Evolutionary conservation across 306 rosid genomes (phyloP), one percentile per base, ranked within the genome.

Genomic region (Cicer chorassanicum): DNA sequence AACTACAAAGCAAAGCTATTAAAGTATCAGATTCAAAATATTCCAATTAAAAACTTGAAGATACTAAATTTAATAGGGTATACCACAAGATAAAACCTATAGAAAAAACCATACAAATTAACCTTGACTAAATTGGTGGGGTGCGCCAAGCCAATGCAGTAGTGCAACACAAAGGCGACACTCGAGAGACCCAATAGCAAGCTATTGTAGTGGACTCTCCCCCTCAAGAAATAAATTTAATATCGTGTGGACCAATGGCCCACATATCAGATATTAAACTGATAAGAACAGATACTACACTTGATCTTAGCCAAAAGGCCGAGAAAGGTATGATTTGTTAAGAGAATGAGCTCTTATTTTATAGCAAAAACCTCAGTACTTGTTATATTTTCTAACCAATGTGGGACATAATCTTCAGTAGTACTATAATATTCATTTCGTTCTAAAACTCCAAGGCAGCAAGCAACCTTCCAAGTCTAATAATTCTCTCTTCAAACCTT

Each of bases 281-380:
- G 34, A 54, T 54, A 54, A 54, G 60, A 16, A 54, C 60, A 54
- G 34, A 54, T 54, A 54, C 61, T 54, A 54, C 61, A 55, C 38
- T 55, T 55, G 39, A 56, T 56, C 63, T 56, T 56, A 56, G 63
- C 63, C 63, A 56, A 56, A 56, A 56, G 63, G 63, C 63, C 39
- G 39, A 56, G 63, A 56, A 56, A 21, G 63, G 63, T 56, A 56
- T 56, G 63, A 56, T 0, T 56, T 21, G 39, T 4, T 0, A 0
- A 4, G 4, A 9, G 4, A 21, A 4, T 21, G 39, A 56, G 24
- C 8, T 10, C 39, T 9, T 9, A 0, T 56, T 56, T 56, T 56
- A 56, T 56, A 56, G 1, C 63, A 21, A 56, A 56, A 21, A 21
- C 14, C 15, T 29, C 2, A 12, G 4, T 29, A 29, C 18, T 59